Conservation (phyloP, 768 basidiomycete species). For the Suillus weaverae region DNA sequence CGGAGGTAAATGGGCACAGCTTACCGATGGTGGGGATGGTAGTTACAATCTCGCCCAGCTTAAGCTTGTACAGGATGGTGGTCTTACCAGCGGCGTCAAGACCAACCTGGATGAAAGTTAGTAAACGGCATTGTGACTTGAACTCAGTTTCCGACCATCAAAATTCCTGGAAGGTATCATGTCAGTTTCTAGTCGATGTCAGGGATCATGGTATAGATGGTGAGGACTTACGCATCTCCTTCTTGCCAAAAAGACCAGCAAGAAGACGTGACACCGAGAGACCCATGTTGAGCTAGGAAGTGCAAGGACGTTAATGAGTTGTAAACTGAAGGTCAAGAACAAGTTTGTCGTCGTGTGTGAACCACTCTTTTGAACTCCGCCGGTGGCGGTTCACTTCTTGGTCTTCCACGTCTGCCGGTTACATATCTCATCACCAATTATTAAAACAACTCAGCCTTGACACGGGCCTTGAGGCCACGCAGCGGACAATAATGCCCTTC, state of each 20-base stretch:
- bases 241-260: constrained; percentile 91
- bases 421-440: not conserved
- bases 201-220: constrained; percentile 8
- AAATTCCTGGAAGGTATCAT: constrained; percentile 67
- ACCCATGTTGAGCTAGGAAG: constrained; percentile 62
- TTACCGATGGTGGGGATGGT: constrained; percentile 99
- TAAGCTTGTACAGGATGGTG: constrained; percentile 98
- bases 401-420: not conserved
- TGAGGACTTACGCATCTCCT: constrained; percentile 92
- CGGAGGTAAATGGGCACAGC: constrained; percentile 31
- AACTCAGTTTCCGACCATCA: constrained; percentile 66
- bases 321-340: constrained; percentile 30
- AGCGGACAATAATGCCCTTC: not conserved
- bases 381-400: constrained; percentile 19
- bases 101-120: constrained; percentile 67
- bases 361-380: constrained; percentile 35
- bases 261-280: constrained; percentile 74
- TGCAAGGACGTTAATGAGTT: constrained; percentile 32
- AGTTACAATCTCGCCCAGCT: constrained; percentile 99
- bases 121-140: constrained; percentile 14
- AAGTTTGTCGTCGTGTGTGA: constrained; percentile 37
- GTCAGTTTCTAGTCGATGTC: constrained; percentile 30
- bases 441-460: not conserved
- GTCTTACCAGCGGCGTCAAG: constrained; percentile 99
- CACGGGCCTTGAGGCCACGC: not conserved